A percentile compares a stretch with the other conserved stretches of the same genome.
These are phyloP conservation scores for Populus hybrid DNA, from an alignment of 441 rosid species.

Conservation along the genomic window DNA sequence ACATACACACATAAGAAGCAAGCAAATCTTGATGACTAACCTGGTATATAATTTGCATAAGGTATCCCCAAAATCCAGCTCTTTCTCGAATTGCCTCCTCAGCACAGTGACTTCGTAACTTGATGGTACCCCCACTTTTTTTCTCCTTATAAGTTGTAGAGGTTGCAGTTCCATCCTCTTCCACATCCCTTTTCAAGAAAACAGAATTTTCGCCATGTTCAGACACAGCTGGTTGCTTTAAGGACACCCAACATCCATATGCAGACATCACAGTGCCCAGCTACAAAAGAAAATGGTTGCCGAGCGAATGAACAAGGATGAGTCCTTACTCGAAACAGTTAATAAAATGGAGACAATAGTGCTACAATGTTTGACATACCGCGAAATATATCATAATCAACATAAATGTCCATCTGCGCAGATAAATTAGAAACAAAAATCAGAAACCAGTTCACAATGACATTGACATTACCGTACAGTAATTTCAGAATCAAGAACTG, in stretches of 20 bases:
- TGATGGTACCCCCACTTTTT: conserved; percentile 21
- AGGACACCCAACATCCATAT: conserved; percentile 64
- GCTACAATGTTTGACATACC: conserved; percentile 39
- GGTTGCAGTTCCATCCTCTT: conserved; percentile 23
- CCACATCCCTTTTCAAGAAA: conserved; percentile 25
- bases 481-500: neutral
- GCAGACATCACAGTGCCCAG: conserved; percentile 62
- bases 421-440: conserved; percentile 7
- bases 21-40: conserved; percentile 22
- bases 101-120: conserved; percentile 35
- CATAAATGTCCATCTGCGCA: conserved; percentile 78
- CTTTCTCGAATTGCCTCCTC: conserved; percentile 39
- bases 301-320: neutral
- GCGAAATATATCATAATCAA: conserved; percentile 71
- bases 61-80: conserved; percentile 71
- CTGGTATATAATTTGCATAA: conserved; percentile 73
- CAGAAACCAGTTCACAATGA: neutral
- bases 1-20: neutral
- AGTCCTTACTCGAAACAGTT: neutral
- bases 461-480: neutral
- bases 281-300: conserved; percentile 28
- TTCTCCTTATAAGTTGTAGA: conserved; percentile 14
- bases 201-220: conserved; percentile 25
- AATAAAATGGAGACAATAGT: no score
- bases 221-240: conserved; percentile 11